Base-by-base conservation (phyloP, 2,329 filamentous ascomycete species). In the Talaromyces sp. region DNA sequence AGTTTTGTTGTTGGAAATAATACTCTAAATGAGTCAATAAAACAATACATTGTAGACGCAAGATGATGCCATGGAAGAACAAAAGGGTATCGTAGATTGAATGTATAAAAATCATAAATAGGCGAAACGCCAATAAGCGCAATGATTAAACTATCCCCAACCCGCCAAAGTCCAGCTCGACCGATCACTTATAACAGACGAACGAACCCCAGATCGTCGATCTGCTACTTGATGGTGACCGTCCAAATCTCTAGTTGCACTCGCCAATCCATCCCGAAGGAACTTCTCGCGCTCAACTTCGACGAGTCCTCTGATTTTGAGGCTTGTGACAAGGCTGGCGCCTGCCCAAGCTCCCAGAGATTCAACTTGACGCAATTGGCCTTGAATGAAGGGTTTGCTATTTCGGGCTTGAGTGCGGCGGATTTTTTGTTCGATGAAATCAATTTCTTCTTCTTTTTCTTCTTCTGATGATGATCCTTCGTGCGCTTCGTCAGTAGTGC, bases 271-370 rank as follows among this genome's bases (percentile, higher is more conserved):
- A 69, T 82, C 75, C 54, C 81, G 78, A 43, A 89, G 73, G 69
- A 88, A 90, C 51, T 84, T 84, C 58, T 90, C 88, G 29, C 85
- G 80, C 70, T 89, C 87, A 22, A 90, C 83, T 73, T 90, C 87
- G 5, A 88, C 84, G 54, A 86, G 80, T 0, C 87, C 86, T 65
- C 84, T 84, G 25, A 89, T 81, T 61, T 86, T 85, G 69, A 89
- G 75, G 67, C 83, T 84, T 0, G 85, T 82, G 6, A 88, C 77
- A 22, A 90, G 76, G 72, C 87, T 89, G 3, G 85, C 88, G 6
- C 88, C 88, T 4, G 84, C 85, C 88, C 88, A 90, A 2, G 87
- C 76, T 1, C 88, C 88, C 5, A 90, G 74, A 6, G 84, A 85
- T 67, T 89, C 84, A 0, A 89, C 80, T 27, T 85, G 85, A n/a